Conservation (phyloP, 1,284 basidiomycete species). For the Serendipita sp. region DNA sequence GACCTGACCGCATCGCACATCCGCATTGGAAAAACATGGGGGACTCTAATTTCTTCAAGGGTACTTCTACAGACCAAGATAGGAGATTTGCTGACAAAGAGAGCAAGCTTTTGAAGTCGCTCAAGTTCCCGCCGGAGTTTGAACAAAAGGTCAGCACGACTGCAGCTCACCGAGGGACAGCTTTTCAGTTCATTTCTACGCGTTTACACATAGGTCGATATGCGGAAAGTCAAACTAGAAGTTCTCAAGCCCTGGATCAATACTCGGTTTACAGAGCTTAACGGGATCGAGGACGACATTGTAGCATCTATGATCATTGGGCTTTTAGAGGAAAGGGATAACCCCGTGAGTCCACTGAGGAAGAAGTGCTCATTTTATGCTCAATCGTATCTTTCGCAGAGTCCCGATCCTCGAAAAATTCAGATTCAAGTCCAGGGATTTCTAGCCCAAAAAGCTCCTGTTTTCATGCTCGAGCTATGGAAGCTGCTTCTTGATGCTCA, state of each 20-base stretch:
- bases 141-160: conserved; percentile 56
- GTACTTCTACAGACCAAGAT: conserved; percentile 72
- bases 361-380: not conserved
- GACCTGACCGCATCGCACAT: no score
- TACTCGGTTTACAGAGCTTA: conserved; percentile 76
- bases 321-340: conserved; percentile 70
- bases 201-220: conserved; percentile 55
- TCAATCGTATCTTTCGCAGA: conserved; percentile 28
- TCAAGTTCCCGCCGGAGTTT: conserved; percentile 85
- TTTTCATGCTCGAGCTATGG: conserved; percentile 86
- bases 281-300: conserved; percentile 93
- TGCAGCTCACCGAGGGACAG: not conserved
- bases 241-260: conserved; percentile 91
- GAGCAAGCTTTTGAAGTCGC: conserved; percentile 68
- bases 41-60: conserved; percentile 66
- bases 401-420: conserved; percentile 87
- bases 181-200: not conserved
- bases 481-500: conserved; percentile 82
- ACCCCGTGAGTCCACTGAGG: conserved; percentile 44
- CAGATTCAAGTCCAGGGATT: conserved; percentile 91
- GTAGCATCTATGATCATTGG: conserved; percentile 93
- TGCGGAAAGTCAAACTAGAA: conserved; percentile 82
- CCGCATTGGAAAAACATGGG: not conserved
- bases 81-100: conserved; percentile 94
- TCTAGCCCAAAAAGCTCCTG: conserved; percentile 62